Evolutionary conservation across 169 alveolate species (phyloP).

Genomic region (Plasmodium adleri): DNA sequence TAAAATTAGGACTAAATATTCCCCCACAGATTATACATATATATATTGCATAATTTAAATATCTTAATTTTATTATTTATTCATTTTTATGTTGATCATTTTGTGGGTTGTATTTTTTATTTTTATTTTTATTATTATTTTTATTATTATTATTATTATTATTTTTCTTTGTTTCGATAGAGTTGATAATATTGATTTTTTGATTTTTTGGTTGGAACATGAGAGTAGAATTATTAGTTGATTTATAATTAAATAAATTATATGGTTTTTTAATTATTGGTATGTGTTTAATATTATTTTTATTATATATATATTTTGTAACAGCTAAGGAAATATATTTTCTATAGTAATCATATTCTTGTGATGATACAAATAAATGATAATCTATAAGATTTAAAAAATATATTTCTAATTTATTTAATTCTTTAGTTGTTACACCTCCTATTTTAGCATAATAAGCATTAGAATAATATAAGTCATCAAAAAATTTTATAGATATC

Average conservation of each 20-base stretch:
- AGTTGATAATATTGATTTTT: too few species aligned
- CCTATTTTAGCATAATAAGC: slow-evolving; percentile 93
- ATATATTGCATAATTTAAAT: too few species aligned
- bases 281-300: not conserved
- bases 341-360: slow-evolving; percentile 90
- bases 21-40: too few species aligned
- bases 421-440: slow-evolving; percentile 93
- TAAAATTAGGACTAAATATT: too few species aligned
- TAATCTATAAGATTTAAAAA: slow-evolving; percentile 90
- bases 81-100: too few species aligned
- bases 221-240: not conserved
- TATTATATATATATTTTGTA: slow-evolving; percentile 30
- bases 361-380: slow-evolving; percentile 89
- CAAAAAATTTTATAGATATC: slow-evolving; percentile 94
- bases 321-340: slow-evolving; percentile 83
- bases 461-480: slow-evolving; percentile 93
- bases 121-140: too few species aligned
- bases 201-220: slow-evolving; percentile 10
- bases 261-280: not conserved
- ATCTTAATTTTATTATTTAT: too few species aligned
- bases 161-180: too few species aligned
- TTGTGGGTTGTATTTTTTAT: too few species aligned
- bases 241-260: slow-evolving; percentile 4
- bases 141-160: too few species aligned
- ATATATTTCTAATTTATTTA: slow-evolving; percentile 91